Conservation (phyloP, 2,329 filamentous ascomycete genomes). For the Monosporascus sp. region DNA sequence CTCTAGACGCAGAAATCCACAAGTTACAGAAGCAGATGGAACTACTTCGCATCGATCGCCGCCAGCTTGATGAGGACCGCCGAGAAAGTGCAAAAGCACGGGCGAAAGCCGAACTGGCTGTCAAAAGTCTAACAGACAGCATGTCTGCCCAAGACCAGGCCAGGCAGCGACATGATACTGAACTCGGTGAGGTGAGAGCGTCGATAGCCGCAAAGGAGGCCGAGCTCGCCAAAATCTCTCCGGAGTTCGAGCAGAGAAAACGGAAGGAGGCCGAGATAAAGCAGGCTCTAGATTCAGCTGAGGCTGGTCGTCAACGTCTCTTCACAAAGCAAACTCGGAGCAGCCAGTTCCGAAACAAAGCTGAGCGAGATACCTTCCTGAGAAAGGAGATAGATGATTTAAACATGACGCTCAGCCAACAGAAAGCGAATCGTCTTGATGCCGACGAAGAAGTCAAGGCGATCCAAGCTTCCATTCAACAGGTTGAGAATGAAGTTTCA, state of each 20-base stretch:
- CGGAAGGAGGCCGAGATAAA: conserved; percentile 67
- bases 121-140: conserved; percentile 77
- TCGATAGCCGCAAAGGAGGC: conserved; percentile 73
- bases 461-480: conserved; percentile 65
- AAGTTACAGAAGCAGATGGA: conserved; percentile 79
- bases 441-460: conserved; percentile 76
- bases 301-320: conserved; percentile 70
- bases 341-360: conserved; percentile 81
- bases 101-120: conserved; percentile 81
- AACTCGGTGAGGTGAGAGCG: conserved; percentile 65
- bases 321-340: conserved; percentile 90
- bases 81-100: conserved; percentile 73
- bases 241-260: conserved; percentile 70
- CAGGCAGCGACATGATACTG: conserved; percentile 64
- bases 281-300: conserved; percentile 68
- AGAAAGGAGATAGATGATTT: conserved; percentile 76
- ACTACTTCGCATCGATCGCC: conserved; percentile 76
- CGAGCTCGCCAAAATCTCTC: conserved; percentile 70
- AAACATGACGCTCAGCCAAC: conserved; percentile 67
- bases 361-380: conserved; percentile 80
- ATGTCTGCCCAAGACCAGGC: conserved; percentile 73
- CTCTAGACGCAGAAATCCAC: conserved; percentile 74
- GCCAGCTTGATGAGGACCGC: conserved; percentile 84
- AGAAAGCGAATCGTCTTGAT: conserved; percentile 80
- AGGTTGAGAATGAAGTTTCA: conserved; percentile 68